Base-by-base conservation (phyloP, 192 early-diverging fungal genomes). In the Chytriomyces hyalinus region DNA sequence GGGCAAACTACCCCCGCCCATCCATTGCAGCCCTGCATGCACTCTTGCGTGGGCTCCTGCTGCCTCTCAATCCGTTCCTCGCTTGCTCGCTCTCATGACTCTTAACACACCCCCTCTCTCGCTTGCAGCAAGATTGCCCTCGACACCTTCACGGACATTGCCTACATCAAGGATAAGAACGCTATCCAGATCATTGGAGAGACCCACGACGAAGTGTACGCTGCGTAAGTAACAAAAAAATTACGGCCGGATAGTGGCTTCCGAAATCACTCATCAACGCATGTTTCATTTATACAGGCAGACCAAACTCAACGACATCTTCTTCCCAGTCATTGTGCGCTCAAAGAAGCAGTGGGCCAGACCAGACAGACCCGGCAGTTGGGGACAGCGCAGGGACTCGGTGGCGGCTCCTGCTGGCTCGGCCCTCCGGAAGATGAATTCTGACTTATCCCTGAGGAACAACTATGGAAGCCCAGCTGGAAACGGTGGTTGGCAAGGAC, bases 161-260 rank as follows among this genome's bases (percentile, higher is more conserved):
- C 76, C 51, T 88, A 82, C 81, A 84, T 86, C 73, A 84, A 87
- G 61, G 85, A 87, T n/a, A 88, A 88, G 81, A 88, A 88, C 73
- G 84, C 87, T 48, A 88, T 88, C 64, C 85, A 87, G 75, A 88
- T 88, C 65, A 78, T 84, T 53, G 87, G 87, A 44, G 87, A 88
- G 75, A 83, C 83, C 28, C 87, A 88, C 77, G 83, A 88, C 45
- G 87, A 88, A 73, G 87, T 88, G 24, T 88, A 86, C 77, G 83
- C 84, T 26, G 87, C 87, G 84, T 85, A 73, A 60, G 82, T 75
- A 7, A 71, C 11, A 44, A 72, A 20, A 20, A 26, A 49, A 22
- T 49, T 65, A 36, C 36, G 4, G 4, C 63, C 15, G 17, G 13
- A 51, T 22, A 24, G 8, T 17, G 49, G 17, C 4, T 24, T 15